A percentile compares a stretch with the other conserved stretches of the same genome.
Conservation (phyloP, 2,329 filamentous ascomycete genomes). For the Botrytis galanthina region DNA sequence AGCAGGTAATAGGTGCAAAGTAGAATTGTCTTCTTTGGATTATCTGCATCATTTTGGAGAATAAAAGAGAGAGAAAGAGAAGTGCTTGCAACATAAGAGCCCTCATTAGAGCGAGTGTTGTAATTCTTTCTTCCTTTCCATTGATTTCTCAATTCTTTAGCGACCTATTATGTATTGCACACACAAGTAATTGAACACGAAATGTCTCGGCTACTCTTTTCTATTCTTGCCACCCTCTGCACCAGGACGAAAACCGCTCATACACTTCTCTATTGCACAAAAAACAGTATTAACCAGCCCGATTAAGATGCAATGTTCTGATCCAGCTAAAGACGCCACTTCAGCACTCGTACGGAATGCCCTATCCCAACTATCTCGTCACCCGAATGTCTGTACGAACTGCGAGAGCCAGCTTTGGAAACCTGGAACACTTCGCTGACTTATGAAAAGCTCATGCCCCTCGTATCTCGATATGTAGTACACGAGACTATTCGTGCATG, state of each 20-base stretch:
- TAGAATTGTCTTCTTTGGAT: not conserved
- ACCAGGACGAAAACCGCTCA: not conserved
- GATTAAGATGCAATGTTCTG: not conserved
- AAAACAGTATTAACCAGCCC: no score
- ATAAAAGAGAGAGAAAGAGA: not conserved
- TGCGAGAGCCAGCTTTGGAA: not conserved
- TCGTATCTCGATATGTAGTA: not conserved
- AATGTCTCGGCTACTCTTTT: not conserved
- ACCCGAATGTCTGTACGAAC: not conserved
- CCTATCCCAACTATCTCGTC: not conserved
- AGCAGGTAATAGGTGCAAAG: not conserved
- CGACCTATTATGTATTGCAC: not conserved
- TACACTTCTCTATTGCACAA: no score
- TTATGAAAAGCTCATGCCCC: not conserved
- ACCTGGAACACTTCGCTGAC: not conserved
- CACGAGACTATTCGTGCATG: not conserved
- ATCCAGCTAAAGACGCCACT: not conserved
- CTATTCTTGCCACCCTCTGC: not conserved
- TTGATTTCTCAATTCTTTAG: not conserved
- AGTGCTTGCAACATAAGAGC: not conserved
- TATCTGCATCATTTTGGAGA: not conserved
- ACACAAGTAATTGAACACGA: not conserved
- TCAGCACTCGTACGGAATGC: not conserved
- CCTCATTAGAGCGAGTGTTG: not conserved
- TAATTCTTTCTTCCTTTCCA: not conserved